A percentile compares a stretch with the other conserved stretches of the same genome.
phyloP scores from a whole-genome alignment of 2,329 filamentous ascomycete genomes.

The Coniochaeta pulveracea region DNA sequence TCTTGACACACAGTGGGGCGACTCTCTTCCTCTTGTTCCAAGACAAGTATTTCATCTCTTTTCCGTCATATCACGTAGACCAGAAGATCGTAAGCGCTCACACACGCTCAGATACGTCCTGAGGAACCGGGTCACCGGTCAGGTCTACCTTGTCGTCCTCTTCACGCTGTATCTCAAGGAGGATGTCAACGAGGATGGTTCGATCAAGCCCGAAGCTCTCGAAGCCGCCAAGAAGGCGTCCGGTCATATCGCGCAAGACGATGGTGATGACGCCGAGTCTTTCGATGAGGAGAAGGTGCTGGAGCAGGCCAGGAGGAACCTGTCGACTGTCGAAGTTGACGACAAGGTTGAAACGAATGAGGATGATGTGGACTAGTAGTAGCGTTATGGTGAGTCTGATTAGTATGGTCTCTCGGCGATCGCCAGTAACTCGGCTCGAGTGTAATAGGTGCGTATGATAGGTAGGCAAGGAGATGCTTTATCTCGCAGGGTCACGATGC shows the following conservation, averaged over 20 bases:
- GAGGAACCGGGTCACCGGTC: slow-evolving; percentile 63
- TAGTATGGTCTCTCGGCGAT: too few relatives aligned
- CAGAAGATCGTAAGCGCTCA: slow-evolving; percentile 53
- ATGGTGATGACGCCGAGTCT: slow-evolving; percentile 11
- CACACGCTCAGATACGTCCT: slow-evolving; percentile 86
- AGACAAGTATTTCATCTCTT: slow-evolving; percentile 10
- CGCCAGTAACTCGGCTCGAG: too few relatives aligned
- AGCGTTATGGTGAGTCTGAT: too few relatives aligned
- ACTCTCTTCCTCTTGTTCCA: too few relatives aligned
- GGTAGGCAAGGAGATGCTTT: too few relatives aligned
- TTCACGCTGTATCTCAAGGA: slow-evolving; percentile 68
- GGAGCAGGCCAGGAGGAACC: slow-evolving; percentile 25
- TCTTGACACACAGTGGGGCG: slow-evolving; percentile 4
- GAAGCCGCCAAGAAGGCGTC: slow-evolving; percentile 13
- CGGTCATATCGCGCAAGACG: slow-evolving; percentile 17
- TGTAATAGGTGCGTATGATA: too few relatives aligned
- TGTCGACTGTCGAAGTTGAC: slow-evolving; percentile 15
- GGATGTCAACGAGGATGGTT: slow-evolving; percentile 48
- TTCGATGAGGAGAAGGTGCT: slow-evolving; percentile 23
- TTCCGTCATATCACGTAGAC: slow-evolving; percentile 20
- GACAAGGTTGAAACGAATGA: slow-evolving; percentile 18
- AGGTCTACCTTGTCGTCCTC: slow-evolving; percentile 69
- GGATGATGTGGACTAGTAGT: slow-evolving; percentile 38
- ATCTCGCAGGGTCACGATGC: too few relatives aligned
- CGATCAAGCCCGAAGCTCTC: slow-evolving; percentile 31